phyloP scores from a whole-genome alignment of 2,329 filamentous ascomycete species.

The Septoria linicola region DNA sequence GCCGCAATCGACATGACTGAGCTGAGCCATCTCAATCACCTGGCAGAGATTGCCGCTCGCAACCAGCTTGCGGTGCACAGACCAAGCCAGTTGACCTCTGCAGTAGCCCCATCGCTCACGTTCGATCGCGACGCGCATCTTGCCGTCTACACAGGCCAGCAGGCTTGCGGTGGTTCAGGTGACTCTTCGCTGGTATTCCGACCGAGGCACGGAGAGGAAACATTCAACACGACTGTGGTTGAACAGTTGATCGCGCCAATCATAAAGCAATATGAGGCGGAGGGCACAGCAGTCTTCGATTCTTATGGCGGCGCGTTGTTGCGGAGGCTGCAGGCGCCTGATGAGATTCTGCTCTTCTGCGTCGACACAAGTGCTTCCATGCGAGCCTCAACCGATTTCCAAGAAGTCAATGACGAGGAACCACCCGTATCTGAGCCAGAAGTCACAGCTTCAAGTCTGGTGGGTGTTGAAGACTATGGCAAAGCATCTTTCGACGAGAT shows the following conservation, averaged over 20 bases:
- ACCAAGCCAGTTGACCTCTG: conserved; percentile 33
- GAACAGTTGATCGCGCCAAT: conserved; percentile 40
- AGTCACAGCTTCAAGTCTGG: background rate
- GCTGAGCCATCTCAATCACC: conserved; percentile 32
- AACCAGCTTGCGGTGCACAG: conserved; percentile 36
- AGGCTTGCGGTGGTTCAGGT: conserved; percentile 36
- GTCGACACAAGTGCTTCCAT: conserved; percentile 41
- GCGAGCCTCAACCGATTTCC: conserved; percentile 34
- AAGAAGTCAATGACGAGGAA: conserved; percentile 32
- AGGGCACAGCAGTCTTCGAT: conserved; percentile 41
- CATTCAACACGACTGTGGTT: conserved; percentile 39
- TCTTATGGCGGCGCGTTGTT: conserved; percentile 34
- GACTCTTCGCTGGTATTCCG: conserved; percentile 39
- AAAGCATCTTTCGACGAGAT: conserved; percentile 27
- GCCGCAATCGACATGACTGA: conserved; percentile 26
- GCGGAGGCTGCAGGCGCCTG: conserved; percentile 33
- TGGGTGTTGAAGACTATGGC: conserved; percentile 19
- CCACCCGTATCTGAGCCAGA: conserved; percentile 16
- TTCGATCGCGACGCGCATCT: conserved; percentile 38
- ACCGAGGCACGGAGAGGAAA: conserved; percentile 35
- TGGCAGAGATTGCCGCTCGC: conserved; percentile 36
- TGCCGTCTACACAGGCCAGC: conserved; percentile 40
- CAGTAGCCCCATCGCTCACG: conserved; percentile 37
- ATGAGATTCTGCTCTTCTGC: conserved; percentile 40
- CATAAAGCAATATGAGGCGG: conserved; percentile 32